Evolutionary conservation across 768 basidiomycete species (phyloP).

Genomic region (Suillus americanus): DNA sequence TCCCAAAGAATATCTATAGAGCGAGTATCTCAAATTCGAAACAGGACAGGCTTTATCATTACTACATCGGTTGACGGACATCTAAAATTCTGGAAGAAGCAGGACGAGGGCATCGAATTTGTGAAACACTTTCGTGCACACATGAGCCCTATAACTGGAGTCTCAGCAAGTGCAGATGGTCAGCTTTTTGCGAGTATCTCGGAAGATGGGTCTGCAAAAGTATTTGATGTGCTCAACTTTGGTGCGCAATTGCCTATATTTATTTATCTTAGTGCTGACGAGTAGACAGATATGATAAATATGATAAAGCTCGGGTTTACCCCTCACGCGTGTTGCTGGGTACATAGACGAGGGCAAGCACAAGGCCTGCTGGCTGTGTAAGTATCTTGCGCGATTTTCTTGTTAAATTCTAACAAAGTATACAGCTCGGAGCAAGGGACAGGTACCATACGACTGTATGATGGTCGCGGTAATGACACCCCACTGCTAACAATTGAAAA

Average conservation of each 20-base stretch:
- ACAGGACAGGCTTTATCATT: constrained; percentile 88
- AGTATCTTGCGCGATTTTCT: constrained; percentile 23
- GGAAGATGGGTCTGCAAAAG: constrained; percentile 89
- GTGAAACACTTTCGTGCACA: constrained; percentile 98
- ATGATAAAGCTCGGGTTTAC: constrained; percentile 87
- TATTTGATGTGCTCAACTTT: constrained; percentile 98
- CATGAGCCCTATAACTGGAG: constrained; percentile 70
- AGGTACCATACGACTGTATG: constrained; percentile 84
- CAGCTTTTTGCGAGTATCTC: constrained; percentile 89
- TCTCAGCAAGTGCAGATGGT: constrained; percentile 90
- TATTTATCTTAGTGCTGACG: neutral
- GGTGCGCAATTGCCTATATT: constrained; percentile 50
- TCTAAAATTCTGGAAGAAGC: constrained; percentile 99
- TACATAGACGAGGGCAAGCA: constrained; percentile 85
- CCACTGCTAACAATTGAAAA: constrained; percentile 75
- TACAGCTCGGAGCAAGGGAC: constrained; percentile 75
- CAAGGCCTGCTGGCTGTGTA: constrained; percentile 88
- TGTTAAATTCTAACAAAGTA: constrained; percentile 17
- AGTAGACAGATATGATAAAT: constrained; percentile 90
- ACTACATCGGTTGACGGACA: constrained; percentile 96
- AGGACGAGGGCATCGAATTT: constrained; percentile 92
- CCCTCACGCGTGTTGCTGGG: constrained; percentile 93
- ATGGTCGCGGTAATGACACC: constrained; percentile 81
- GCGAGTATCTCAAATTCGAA: constrained; percentile 9
- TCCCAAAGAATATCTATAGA: neutral